Percentiles rank a stretch among this genome's conserved stretches.
Conservation (phyloP, 768 basidiomycete species). For the Suillus ampliporus region DNA sequence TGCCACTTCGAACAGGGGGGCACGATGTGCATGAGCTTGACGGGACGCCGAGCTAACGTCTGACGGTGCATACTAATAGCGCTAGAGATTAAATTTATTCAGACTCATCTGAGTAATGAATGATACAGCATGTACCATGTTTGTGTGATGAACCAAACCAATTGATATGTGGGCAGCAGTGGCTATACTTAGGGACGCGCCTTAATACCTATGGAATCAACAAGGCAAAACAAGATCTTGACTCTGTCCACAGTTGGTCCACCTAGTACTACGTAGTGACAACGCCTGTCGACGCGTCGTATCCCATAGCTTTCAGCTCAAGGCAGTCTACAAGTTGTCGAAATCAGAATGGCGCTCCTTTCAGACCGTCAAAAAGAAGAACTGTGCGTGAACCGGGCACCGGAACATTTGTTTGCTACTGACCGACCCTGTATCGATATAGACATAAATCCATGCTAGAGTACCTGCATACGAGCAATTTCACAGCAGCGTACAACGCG, state of each 20-base stretch:
- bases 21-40: not conserved
- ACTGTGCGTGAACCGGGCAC: slow-evolving; percentile 42
- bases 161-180: no score
- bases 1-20: not conserved
- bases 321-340: slow-evolving; percentile 16
- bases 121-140: not conserved
- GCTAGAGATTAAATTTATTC: not conserved
- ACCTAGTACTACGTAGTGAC: slow-evolving; percentile 11
- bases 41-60: not conserved
- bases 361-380: slow-evolving; percentile 54
- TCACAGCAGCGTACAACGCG: slow-evolving; percentile 64
- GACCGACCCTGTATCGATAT: slow-evolving; percentile 23
- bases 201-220: slow-evolving; percentile 28
- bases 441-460: slow-evolving; percentile 85
- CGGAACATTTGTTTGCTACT: slow-evolving; percentile 18
- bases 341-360: slow-evolving; percentile 44
- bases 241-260: slow-evolving; percentile 12
- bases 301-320: slow-evolving; percentile 12
- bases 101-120: not conserved
- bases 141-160: not conserved
- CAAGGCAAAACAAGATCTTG: slow-evolving; percentile 39
- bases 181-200: not conserved
- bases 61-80: not conserved
- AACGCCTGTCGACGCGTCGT: slow-evolving; percentile 22
- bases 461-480: slow-evolving; percentile 72